Evolutionary conservation across 208 protist species (phyloP).

Genomic region (Phytomonas sp.): DNA sequence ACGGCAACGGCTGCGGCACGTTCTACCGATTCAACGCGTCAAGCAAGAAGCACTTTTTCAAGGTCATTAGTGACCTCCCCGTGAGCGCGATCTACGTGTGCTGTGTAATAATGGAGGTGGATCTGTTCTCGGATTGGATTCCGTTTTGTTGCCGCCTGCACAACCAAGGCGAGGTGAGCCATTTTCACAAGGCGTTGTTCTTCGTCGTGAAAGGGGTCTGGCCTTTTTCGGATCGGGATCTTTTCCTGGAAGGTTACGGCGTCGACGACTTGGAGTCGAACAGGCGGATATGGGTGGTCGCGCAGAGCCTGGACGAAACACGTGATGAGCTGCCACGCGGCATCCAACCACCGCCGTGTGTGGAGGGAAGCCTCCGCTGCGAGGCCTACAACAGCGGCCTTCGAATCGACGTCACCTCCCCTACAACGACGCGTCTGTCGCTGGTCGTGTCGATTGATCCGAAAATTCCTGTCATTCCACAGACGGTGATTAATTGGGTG

Average conservation of each 20-base stretch:
- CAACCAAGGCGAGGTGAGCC: constrained; percentile 32
- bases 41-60: constrained; percentile 38
- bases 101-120: constrained; percentile 42
- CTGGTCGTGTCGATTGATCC: constrained; percentile 49
- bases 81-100: constrained; percentile 30
- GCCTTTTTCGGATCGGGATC: constrained; percentile 43
- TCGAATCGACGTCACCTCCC: constrained; percentile 27
- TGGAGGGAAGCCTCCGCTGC: constrained; percentile 22
- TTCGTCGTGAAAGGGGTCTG: constrained; percentile 41
- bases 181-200: constrained; percentile 38
- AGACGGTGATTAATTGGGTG: constrained; percentile 45
- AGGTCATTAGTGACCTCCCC: constrained; percentile 28
- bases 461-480: constrained; percentile 42
- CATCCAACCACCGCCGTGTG: constrained; percentile 17
- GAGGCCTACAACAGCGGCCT: constrained; percentile 43
- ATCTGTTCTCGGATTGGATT: constrained; percentile 51
- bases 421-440: constrained; percentile 26
- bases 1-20: constrained; percentile 21
- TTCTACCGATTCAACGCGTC: constrained; percentile 39
- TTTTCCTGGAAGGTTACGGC: constrained; percentile 41
- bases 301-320: constrained; percentile 21
- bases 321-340: constrained; percentile 9
- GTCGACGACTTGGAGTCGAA: constrained; percentile 42
- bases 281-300: constrained; percentile 38
- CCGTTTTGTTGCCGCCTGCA: constrained; percentile 27